A percentile compares a stretch with the other conserved stretches of the same genome.
Conservation (phyloP, 495 filamentous ascomycete species). For the Penicillium turbatum region DNA sequence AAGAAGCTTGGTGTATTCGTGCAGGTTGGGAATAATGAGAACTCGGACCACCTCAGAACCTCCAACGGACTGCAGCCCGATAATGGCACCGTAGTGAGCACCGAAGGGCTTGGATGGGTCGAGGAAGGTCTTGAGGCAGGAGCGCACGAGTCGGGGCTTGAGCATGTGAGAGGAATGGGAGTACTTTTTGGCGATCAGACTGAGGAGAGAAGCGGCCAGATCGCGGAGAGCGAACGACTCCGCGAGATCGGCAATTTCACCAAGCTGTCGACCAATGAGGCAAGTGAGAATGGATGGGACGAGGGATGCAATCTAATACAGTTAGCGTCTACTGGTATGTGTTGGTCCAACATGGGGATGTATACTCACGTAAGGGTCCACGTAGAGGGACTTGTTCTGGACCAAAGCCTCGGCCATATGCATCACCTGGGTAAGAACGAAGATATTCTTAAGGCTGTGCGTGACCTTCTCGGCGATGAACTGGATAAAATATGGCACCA, state of each 20-base stretch:
- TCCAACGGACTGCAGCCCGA: conserved; percentile 69
- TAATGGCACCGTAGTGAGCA: conserved; percentile 82
- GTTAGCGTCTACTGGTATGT: conserved; percentile 14
- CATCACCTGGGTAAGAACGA: conserved; percentile 86
- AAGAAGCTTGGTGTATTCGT: conserved; percentile 68
- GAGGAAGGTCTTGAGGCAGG: conserved; percentile 84
- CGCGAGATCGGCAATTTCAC: conserved; percentile 44
- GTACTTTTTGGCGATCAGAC: conserved; percentile 69
- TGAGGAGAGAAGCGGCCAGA: conserved; percentile 73
- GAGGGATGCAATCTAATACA: conserved; percentile 58
- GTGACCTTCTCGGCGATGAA: conserved; percentile 94
- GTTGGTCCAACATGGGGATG: not conserved
- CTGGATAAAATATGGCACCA: conserved; percentile 91
- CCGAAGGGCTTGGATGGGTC: conserved; percentile 74
- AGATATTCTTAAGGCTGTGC: conserved; percentile 79
- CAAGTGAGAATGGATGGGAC: conserved; percentile 90
- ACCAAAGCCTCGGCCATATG: conserved; percentile 78
- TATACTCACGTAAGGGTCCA: conserved; percentile 75
- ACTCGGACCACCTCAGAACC: conserved; percentile 74
- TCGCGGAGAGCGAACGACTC: conserved; percentile 81
- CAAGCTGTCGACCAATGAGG: conserved; percentile 79
- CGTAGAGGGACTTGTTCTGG: conserved; percentile 73
- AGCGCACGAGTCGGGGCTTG: conserved; percentile 81
- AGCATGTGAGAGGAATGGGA: conserved; percentile 67
- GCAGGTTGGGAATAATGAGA: conserved; percentile 76